These are phyloP conservation scores for Suhomyces sp. DNA, from an alignment of 805 yeast species.

Conservation along the genomic window DNA sequence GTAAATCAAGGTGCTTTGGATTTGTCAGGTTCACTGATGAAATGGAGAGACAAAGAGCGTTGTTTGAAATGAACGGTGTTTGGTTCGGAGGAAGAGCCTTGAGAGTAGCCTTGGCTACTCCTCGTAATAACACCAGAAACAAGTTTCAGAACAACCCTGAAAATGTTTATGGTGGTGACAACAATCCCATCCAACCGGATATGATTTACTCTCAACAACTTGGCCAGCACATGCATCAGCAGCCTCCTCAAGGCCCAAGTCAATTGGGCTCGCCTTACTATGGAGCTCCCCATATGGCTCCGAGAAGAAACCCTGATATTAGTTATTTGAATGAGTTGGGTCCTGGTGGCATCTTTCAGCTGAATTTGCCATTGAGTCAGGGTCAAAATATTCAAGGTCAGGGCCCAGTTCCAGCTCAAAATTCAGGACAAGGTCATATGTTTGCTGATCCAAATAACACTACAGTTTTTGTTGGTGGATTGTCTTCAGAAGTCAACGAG, in stretches of 20 bases:
- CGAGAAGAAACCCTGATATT: not conserved
- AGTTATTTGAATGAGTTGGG: not conserved
- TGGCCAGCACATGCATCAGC: not conserved
- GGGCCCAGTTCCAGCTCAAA: slow-evolving; percentile 8
- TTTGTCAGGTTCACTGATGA: slow-evolving; percentile 75
- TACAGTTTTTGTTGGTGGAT: slow-evolving; percentile 76
- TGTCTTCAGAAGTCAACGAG: slow-evolving; percentile 63
- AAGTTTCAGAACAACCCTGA: not conserved
- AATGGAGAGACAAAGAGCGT: slow-evolving; percentile 63
- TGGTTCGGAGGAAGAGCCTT: slow-evolving; percentile 78
- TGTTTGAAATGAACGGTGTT: slow-evolving; percentile 72
- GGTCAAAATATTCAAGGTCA: not conserved
- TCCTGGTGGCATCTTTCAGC: not conserved
- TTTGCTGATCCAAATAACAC: slow-evolving; percentile 61
- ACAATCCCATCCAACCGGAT: slow-evolving; percentile 12
- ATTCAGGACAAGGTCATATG: slow-evolving; percentile 17
- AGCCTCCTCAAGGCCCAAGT: not conserved
- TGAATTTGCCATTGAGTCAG: not conserved
- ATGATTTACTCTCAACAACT: slow-evolving; percentile 9
- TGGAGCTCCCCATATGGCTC: slow-evolving; percentile 5
- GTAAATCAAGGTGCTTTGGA: slow-evolving; percentile 76
- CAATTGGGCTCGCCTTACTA: slow-evolving; percentile 3
- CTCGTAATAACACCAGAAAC: slow-evolving; percentile 39
- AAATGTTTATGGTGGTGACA: slow-evolving; percentile 4
- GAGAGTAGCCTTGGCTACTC: slow-evolving; percentile 77